phyloP scores from a whole-genome alignment of 2,329 filamentous ascomycete species.

The Albifimbria verrucaria region DNA sequence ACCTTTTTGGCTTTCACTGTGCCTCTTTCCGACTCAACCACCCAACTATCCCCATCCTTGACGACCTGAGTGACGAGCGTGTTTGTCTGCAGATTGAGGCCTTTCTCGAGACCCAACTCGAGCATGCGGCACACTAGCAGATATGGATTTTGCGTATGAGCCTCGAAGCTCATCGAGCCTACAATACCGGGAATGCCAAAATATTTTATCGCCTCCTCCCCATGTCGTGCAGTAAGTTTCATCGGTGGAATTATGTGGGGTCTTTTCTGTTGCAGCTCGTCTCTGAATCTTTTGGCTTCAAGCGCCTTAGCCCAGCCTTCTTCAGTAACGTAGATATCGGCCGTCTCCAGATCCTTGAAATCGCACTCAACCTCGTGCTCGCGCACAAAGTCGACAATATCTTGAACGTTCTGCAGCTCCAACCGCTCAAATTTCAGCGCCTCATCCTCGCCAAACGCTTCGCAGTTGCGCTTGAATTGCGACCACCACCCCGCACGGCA shows the following conservation, averaged over 20 bases:
- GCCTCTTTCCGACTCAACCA: conserved; percentile 40
- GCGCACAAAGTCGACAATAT: background rate
- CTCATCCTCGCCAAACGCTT: background rate
- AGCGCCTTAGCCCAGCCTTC: conserved; percentile 1
- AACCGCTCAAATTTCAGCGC: background rate
- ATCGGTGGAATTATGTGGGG: too few relatives aligned
- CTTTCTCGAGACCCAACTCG: conserved; percentile 37
- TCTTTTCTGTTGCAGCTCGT: too few relatives aligned
- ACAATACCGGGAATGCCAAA: conserved; percentile 12
- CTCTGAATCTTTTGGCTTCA: conserved; percentile 4
- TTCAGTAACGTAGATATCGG: background rate
- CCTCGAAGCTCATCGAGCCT: conserved; percentile 15
- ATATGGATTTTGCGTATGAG: conserved; percentile 21
- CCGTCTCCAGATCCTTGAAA: background rate
- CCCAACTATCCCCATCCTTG: conserved; percentile 25
- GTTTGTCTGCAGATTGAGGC: conserved; percentile 50
- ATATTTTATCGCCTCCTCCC: conserved; percentile 11
- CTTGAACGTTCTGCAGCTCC: background rate
- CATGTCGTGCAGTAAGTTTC: conserved; percentile 17
- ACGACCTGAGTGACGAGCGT: conserved; percentile 37
- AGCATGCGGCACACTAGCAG: conserved; percentile 33
- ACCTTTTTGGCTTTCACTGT: conserved; percentile 37
- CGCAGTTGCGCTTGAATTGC: background rate
- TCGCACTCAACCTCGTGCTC: background rate
- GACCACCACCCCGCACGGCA: background rate